Conservation (phyloP, 768 basidiomycete species). For the Inosperma sp. region DNA sequence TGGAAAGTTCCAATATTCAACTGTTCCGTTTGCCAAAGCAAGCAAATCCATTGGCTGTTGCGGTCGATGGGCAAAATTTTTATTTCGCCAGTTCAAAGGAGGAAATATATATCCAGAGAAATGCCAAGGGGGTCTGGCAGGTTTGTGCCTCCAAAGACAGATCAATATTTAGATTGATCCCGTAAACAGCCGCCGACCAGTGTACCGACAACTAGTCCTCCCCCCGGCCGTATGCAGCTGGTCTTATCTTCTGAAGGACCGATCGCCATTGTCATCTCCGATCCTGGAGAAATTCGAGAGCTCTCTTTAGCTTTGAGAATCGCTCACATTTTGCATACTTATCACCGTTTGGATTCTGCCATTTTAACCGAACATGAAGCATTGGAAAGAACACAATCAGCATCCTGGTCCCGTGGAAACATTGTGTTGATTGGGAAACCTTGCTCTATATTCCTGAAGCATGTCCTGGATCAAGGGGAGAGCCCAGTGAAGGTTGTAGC, state of each 20-base stretch:
- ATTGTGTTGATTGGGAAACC: conserved; percentile 54
- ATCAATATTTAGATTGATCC: background rate
- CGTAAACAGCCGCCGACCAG: conserved; percentile 2
- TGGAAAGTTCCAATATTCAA: conserved; percentile 20
- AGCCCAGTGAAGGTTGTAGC: conserved; percentile 32
- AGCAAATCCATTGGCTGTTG: conserved; percentile 10
- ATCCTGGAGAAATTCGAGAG: conserved; percentile 24
- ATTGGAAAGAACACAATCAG: conserved; percentile 16
- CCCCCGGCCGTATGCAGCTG: conserved; percentile 58
- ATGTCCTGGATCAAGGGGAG: conserved; percentile 28
- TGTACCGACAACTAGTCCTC: conserved; percentile 14
- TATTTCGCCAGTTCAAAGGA: background rate
- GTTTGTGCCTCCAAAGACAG: conserved; percentile 6
- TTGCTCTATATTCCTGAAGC: conserved; percentile 29
- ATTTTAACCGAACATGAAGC: conserved; percentile 48
- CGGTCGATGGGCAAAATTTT: conserved; percentile 13
- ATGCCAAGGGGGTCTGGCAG: conserved; percentile 16
- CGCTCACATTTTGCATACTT: conserved; percentile 60
- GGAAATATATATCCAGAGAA: conserved; percentile 7
- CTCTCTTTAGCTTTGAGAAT: conserved; percentile 59
- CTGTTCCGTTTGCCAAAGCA: conserved; percentile 14
- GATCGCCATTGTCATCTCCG: conserved; percentile 53
- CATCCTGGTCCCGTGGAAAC: conserved; percentile 39
- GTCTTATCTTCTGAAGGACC: conserved; percentile 54
- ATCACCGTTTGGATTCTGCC: conserved; percentile 65